Percentiles rank a stretch among this genome's conserved stretches.
phyloP scores from a whole-genome alignment of 1,284 basidiomycete genomes.

The Chalciporus sp. region DNA sequence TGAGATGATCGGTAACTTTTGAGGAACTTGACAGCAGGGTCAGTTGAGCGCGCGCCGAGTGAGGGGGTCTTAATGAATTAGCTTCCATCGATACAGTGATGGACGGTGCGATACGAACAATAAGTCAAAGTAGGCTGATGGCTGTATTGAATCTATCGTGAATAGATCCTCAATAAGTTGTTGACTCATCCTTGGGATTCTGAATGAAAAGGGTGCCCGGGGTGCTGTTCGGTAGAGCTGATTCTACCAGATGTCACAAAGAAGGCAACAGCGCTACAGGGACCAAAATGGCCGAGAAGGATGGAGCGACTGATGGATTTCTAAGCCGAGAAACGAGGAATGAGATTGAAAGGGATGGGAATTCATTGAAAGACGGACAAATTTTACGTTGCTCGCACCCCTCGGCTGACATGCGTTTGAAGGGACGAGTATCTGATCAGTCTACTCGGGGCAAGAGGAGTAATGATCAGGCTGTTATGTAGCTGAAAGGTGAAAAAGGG shows the following conservation, averaged over 20 bases:
- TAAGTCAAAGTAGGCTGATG: constrained; percentile 5
- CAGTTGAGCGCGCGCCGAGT: constrained; percentile 16
- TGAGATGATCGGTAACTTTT: constrained; percentile 27
- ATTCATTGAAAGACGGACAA: constrained; percentile 7
- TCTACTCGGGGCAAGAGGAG: neutral
- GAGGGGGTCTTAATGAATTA: constrained; percentile 24
- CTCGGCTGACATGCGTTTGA: constrained; percentile 10
- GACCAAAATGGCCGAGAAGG: constrained; percentile 5
- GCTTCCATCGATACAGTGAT: constrained; percentile 27
- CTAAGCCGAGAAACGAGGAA: constrained; percentile 9
- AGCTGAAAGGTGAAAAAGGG: neutral
- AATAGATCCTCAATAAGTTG: constrained; percentile 11
- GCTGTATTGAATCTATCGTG: constrained; percentile 6
- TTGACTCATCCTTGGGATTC: constrained; percentile 1
- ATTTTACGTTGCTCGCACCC: constrained; percentile 23
- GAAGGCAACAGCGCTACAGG: constrained; percentile 17
- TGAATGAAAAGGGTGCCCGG: constrained; percentile 26
- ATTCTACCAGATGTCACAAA: constrained; percentile 8
- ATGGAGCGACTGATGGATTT: constrained; percentile 8
- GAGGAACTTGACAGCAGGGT: constrained; percentile 14
- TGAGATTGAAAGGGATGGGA: constrained; percentile 7
- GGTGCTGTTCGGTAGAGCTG: constrained; percentile 20
- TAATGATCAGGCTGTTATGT: neutral
- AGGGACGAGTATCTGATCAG: constrained; percentile 6
- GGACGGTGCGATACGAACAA: constrained; percentile 16